A percentile compares a stretch with the other conserved stretches of the same genome.
These are phyloP conservation scores for Xylaria bambusicola DNA, from an alignment of 495 filamentous ascomycete genomes.

Conservation along the genomic window DNA sequence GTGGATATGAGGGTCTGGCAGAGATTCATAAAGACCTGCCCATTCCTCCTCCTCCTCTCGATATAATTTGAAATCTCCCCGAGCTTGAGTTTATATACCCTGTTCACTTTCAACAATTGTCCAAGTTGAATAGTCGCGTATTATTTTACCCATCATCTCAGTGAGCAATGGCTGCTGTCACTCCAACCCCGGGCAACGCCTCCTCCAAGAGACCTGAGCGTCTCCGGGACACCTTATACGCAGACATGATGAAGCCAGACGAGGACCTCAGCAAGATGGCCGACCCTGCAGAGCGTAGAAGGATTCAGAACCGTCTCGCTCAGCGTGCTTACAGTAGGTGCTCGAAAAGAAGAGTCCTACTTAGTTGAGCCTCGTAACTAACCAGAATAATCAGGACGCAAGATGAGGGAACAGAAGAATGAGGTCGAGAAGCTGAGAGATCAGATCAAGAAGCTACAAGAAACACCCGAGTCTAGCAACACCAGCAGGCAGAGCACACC, in stretches of 20 bases:
- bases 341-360: background rate
- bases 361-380: background rate
- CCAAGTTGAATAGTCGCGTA: constrained; percentile 6
- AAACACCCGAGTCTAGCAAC: constrained; percentile 18
- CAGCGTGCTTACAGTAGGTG: constrained; percentile 83
- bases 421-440: constrained; percentile 23
- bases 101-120: constrained; percentile 4
- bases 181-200: constrained; percentile 7
- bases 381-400: constrained; percentile 14
- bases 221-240: constrained; percentile 21
- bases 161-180: constrained; percentile 19
- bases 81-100: constrained; percentile 16
- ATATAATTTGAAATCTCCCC: constrained; percentile 10
- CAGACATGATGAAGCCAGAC: constrained; percentile 61
- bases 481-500: constrained; percentile 19
- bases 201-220: constrained; percentile 20
- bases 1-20: background rate
- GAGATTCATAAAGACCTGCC: constrained; percentile 18
- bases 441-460: constrained; percentile 23
- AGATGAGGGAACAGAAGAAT: constrained; percentile 25
- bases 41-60: constrained; percentile 13
- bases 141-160: constrained; percentile 9
- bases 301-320: constrained; percentile 83
- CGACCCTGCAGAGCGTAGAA: constrained; percentile 74
- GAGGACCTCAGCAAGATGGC: constrained; percentile 92